Percentiles rank a stretch among this genome's conserved stretches.
These are phyloP conservation scores for Roridomyces roridus DNA, from an alignment of 768 basidiomycete genomes.

Conservation along the genomic window DNA sequence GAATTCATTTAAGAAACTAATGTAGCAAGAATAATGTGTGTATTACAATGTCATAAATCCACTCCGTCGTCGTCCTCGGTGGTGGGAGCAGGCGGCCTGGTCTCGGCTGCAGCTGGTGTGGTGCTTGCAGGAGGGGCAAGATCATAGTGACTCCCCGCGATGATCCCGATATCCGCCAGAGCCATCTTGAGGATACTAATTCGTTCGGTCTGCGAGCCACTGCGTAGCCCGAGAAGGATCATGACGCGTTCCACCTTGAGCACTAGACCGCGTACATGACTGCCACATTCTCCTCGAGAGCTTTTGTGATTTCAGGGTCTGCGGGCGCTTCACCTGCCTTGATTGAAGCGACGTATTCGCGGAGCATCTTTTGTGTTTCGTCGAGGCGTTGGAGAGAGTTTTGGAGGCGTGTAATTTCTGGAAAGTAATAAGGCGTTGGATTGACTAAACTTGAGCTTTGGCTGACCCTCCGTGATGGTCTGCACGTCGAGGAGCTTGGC, in stretches of 20 bases:
- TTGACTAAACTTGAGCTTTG: no score
- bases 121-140: background rate
- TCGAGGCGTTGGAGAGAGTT: constrained; percentile 71
- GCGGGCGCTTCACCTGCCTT: constrained; percentile 36
- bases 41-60: constrained; percentile 11
- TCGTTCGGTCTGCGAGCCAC: constrained; percentile 81
- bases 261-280: constrained; percentile 61
- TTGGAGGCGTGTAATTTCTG: constrained; percentile 79
- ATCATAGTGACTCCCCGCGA: constrained; percentile 54
- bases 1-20: constrained; percentile 20
- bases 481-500: constrained; percentile 69
- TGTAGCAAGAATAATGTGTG: background rate
- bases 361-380: constrained; percentile 65
- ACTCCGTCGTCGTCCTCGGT: constrained; percentile 14
- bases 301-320: constrained; percentile 66
- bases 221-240: no score
- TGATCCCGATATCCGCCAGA: constrained; percentile 64
- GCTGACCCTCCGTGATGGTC: constrained; percentile 73
- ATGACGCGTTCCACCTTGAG: no score
- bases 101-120: background rate
- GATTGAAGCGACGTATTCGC: constrained; percentile 46
- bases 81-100: background rate
- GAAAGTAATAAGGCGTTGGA: constrained; percentile 7
- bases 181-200: constrained; percentile 72
- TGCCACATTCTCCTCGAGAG: constrained; percentile 71